phyloP scores from a whole-genome alignment of 352 stramenopile genomes.

The Phytopythium delawarense region DNA sequence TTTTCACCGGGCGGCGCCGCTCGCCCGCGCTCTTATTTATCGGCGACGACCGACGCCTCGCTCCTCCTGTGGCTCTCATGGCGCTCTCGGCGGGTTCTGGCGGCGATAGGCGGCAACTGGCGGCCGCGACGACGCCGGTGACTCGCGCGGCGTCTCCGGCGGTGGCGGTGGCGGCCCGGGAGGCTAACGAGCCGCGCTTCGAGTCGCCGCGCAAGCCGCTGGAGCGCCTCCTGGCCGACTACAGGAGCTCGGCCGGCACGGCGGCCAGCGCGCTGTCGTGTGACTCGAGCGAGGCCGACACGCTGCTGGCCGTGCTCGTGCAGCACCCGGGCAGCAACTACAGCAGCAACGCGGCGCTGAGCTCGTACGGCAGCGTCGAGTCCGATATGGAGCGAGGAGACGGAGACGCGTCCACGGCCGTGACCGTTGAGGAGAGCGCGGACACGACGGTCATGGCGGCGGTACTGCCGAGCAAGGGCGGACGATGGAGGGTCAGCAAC shows the following conservation, averaged over 20 bases:
- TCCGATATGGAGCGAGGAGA: background rate
- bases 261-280: conserved; percentile 3
- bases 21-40: background rate
- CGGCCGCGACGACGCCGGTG: background rate
- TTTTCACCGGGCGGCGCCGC: background rate
- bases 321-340: conserved; percentile 37
- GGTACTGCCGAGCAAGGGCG: background rate
- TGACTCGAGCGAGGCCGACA: conserved; percentile 2
- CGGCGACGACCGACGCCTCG: too few relatives aligned
- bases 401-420: background rate
- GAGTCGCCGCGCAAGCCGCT: conserved; percentile 1
- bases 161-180: background rate
- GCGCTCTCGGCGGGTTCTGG: background rate
- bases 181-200: background rate
- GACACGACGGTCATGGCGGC: background rate
- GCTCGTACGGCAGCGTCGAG: conserved; percentile 41
- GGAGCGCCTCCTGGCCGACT: background rate
- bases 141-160: background rate
- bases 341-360: conserved; percentile 74
- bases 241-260: background rate
- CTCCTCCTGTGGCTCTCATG: background rate
- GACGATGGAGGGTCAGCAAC: conserved; percentile 25
- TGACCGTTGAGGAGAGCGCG: background rate
- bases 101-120: background rate
- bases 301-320: background rate